Conservation (phyloP, 768 basidiomycete genomes). For the Neoboletus subvelutipes region DNA sequence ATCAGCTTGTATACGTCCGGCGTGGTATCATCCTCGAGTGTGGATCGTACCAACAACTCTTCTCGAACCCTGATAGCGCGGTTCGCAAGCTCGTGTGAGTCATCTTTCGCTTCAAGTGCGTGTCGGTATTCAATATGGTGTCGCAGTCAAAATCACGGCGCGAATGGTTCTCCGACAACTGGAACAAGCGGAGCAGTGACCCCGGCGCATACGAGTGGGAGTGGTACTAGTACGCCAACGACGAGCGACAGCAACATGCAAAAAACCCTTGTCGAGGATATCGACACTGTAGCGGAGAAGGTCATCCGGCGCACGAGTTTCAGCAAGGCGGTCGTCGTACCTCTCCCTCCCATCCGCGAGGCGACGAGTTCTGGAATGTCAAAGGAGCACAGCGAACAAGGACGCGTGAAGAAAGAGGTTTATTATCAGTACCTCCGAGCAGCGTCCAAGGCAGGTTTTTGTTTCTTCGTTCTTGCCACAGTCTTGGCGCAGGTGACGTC, state of each 20-base stretch:
- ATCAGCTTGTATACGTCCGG: conserved; percentile 71
- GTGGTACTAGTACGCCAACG: conserved; percentile 20
- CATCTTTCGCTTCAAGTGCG: background rate
- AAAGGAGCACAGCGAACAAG: conserved; percentile 77
- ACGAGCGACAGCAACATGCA: conserved; percentile 22
- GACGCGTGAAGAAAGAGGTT: conserved; percentile 73
- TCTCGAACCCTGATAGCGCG: conserved; percentile 61
- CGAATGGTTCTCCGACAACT: conserved; percentile 40
- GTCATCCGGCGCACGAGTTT: conserved; percentile 57
- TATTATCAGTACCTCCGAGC: conserved; percentile 79
- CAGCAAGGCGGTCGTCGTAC: conserved; percentile 50
- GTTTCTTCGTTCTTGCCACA: conserved; percentile 58
- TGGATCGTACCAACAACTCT: conserved; percentile 61
- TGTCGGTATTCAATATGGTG: background rate
- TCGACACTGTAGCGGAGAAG: conserved; percentile 51
- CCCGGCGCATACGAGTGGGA: conserved; percentile 40
- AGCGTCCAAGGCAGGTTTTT: conserved; percentile 72
- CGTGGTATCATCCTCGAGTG: conserved; percentile 80
- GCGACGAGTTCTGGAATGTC: conserved; percentile 47
- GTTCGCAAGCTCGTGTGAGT: conserved; percentile 75
- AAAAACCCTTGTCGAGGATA: conserved; percentile 25
- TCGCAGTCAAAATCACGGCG: conserved; percentile 47
- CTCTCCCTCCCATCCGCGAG: conserved; percentile 39
- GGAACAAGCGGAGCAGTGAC: conserved; percentile 46
- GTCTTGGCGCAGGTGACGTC: conserved; percentile 56